These are phyloP conservation scores for Daedaleopsis sinensis DNA, from an alignment of 768 basidiomycete species.

Conservation along the genomic window DNA sequence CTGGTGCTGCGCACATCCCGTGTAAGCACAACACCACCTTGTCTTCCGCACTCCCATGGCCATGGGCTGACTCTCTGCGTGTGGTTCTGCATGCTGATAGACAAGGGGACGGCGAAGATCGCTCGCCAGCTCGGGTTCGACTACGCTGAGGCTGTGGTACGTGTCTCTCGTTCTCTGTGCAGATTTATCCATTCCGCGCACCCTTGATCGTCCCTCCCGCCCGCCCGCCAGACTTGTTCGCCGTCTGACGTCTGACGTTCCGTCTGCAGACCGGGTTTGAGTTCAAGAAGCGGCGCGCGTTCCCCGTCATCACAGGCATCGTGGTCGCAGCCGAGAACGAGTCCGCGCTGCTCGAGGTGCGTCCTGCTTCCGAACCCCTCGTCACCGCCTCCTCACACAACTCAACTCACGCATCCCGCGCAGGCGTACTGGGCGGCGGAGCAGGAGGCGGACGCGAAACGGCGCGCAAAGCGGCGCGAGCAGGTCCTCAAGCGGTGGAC, in stretches of 20 bases:
- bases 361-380: slow-evolving; percentile 16
- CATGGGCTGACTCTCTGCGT: too few relatives aligned
- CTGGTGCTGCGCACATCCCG: slow-evolving; percentile 86
- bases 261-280: slow-evolving; percentile 86
- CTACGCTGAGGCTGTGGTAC: slow-evolving; percentile 93
- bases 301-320: slow-evolving; percentile 82
- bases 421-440: slow-evolving; percentile 89
- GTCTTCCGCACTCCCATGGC: not conserved
- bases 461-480: slow-evolving; percentile 73
- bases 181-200: slow-evolving; percentile 26
- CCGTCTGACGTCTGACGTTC: slow-evolving; percentile 9
- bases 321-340: slow-evolving; percentile 87
- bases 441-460: slow-evolving; percentile 75
- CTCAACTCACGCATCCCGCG: not conserved
- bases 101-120: slow-evolving; percentile 84
- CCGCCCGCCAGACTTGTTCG: not conserved
- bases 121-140: slow-evolving; percentile 87
- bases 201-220: slow-evolving; percentile 10
- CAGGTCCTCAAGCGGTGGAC: slow-evolving; percentile 87
- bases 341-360: slow-evolving; percentile 70
- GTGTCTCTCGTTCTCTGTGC: slow-evolving; percentile 31
- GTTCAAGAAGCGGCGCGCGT: slow-evolving; percentile 90
- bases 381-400: not conserved
- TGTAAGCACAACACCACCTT: slow-evolving; percentile 56
- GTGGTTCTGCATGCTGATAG: slow-evolving; percentile 20